Percentiles rank a stretch among this genome's conserved stretches.
Conservation (phyloP, 805 yeast genomes). For the Kodamaea lidongshanica region DNA sequence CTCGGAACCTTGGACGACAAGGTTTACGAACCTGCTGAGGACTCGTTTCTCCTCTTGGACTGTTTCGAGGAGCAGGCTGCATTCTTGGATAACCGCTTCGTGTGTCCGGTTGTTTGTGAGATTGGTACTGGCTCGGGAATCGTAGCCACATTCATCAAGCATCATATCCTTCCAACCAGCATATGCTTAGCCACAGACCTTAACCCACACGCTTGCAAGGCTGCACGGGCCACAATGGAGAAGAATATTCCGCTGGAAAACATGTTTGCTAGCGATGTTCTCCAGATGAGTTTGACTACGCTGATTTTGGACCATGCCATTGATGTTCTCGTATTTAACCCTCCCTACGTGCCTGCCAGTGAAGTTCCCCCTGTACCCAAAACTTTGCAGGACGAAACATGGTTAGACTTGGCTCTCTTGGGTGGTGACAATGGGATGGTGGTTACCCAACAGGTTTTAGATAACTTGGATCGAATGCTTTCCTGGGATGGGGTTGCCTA, state of each 20-base stretch:
- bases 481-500: conserved; percentile 68
- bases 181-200: conserved; percentile 69
- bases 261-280: conserved; percentile 15
- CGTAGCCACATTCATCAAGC: conserved; percentile 69
- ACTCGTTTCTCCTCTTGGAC: conserved; percentile 79
- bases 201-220: conserved; percentile 67
- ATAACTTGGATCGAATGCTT: conserved; percentile 47
- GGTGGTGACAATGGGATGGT: conserved; percentile 93
- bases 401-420: conserved; percentile 85
- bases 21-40: conserved; percentile 95
- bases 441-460: conserved; percentile 62
- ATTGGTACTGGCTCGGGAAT: conserved; percentile 93
- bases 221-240: conserved; percentile 23
- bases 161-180: conserved; percentile 46
- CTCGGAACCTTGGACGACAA: conserved; percentile 51
- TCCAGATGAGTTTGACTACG: conserved; percentile 54
- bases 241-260: conserved; percentile 16
- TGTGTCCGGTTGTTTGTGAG: conserved; percentile 60
- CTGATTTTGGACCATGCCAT: conserved; percentile 42
- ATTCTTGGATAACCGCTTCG: conserved; percentile 21
- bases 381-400: conserved; percentile 41
- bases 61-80: conserved; percentile 57
- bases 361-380: conserved; percentile 57
- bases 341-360: conserved; percentile 94
- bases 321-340: conserved; percentile 82